Conservation (phyloP, 306 rosid genomes). For the Fagus crenata region DNA sequence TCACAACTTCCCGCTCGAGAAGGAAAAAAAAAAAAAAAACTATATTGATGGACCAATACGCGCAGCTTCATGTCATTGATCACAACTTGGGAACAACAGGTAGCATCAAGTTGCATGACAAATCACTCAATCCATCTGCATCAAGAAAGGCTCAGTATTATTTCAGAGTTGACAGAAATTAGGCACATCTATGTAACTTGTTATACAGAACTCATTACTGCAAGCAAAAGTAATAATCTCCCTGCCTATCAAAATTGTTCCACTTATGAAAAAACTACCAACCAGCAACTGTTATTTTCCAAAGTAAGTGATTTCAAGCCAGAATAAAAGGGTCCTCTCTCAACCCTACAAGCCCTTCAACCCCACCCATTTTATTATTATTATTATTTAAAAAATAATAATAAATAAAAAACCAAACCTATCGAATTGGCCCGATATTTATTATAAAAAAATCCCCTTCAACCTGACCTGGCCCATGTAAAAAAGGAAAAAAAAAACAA, state of each 20-base stretch:
- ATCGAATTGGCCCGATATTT: no score
- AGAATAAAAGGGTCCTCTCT: background rate
- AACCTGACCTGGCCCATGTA: no score
- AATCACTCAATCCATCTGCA: slow-evolving; percentile 40
- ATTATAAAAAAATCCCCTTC: no score
- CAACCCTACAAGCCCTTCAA: no score
- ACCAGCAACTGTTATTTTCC: background rate
- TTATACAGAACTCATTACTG: background rate
- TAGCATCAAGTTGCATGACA: slow-evolving; percentile 2
- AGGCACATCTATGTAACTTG: no score
- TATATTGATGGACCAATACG: background rate
- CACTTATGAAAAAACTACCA: background rate
- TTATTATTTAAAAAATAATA: no score
- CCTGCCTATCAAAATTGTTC: background rate
- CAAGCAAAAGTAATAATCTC: background rate
- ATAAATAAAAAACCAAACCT: no score
- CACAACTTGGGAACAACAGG: background rate
- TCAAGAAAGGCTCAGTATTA: background rate
- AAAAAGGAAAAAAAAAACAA: no score
- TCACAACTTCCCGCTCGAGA: slow-evolving; percentile 15
- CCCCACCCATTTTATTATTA: no score
- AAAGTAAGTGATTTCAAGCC: background rate
- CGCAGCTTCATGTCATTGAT: background rate
- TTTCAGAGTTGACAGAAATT: background rate
- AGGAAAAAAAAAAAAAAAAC: background rate